A percentile compares a stretch with the other conserved stretches of the same genome.
Evolutionary conservation across 1,284 basidiomycete genomes (phyloP).

Genomic region (Xanthoconium separans): DNA sequence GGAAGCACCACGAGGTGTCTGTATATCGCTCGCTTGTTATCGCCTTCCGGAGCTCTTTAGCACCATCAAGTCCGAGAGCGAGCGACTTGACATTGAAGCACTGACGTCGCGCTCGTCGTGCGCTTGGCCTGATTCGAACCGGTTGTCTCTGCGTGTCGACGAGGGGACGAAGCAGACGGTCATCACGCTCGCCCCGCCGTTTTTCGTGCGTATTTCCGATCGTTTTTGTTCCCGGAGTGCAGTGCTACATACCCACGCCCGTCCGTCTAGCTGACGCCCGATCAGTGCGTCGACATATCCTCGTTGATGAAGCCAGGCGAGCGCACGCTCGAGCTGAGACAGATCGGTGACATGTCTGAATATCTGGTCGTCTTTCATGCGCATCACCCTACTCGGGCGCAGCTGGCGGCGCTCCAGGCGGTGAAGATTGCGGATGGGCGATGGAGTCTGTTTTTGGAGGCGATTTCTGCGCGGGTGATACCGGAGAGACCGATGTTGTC

Average conservation of each 20-base stretch:
- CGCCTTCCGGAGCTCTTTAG: conserved; percentile 19
- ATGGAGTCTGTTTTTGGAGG: conserved; percentile 20
- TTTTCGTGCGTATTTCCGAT: conserved; percentile 21
- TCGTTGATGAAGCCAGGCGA: conserved; percentile 20
- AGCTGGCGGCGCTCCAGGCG: conserved; percentile 20
- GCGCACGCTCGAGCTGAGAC: conserved; percentile 24
- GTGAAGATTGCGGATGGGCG: conserved; percentile 15
- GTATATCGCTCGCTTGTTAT: conserved; percentile 32
- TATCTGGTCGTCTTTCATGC: conserved; percentile 31
- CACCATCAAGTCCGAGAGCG: conserved; percentile 1
- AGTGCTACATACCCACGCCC: background rate
- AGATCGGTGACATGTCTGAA: conserved; percentile 28
- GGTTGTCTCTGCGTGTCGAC: conserved; percentile 19
- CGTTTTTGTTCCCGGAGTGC: background rate
- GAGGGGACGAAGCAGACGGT: conserved; percentile 4
- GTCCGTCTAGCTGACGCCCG: conserved; percentile 23
- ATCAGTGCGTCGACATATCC: conserved; percentile 31
- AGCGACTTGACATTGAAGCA: conserved; percentile 3
- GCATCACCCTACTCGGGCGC: conserved; percentile 28
- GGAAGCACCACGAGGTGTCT: conserved; percentile 21
- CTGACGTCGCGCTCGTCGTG: conserved; percentile 15
- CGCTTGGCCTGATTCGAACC: conserved; percentile 27
- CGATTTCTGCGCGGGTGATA: conserved; percentile 9
- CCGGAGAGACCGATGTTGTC: background rate
- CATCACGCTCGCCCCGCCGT: conserved; percentile 26